These are phyloP conservation scores for carrot (Daucus carota) DNA, from an alignment of 129 eudicot genomes.

Conservation along the genomic window DH1_v3.0 NC_030383.2:13944001-13944500, in stretches of 20 bases:
- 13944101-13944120: slow-evolving; percentile 16
- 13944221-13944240: slow-evolving; percentile 43
- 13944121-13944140: slow-evolving; percentile 82
- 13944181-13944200: slow-evolving; percentile 32
- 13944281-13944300: slow-evolving; percentile 26
- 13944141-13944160: slow-evolving; percentile 50
- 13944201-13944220: slow-evolving; percentile 39
- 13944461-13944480: slow-evolving; percentile 67
- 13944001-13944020: background rate
- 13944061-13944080: too few species aligned
- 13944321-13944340: slow-evolving; percentile 27
- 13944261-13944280: slow-evolving; percentile 45
- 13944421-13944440: slow-evolving; percentile 99
- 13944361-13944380: slow-evolving; percentile 24
- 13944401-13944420: slow-evolving; percentile 91
- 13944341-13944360: too few species aligned
- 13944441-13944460: slow-evolving; percentile 51
- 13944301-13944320: slow-evolving; percentile 25
- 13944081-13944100: background rate
- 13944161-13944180: slow-evolving; percentile 40
- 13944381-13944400: slow-evolving; percentile 61
- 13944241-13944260: slow-evolving; percentile 47
- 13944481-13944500: too few species aligned
- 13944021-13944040: background rate
- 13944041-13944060: too few species aligned